A percentile compares a stretch with the other conserved stretches of the same genome.
phyloP scores from a whole-genome alignment of 176 grass and related monocot species.

The Coix lacrymajobi region DNA sequence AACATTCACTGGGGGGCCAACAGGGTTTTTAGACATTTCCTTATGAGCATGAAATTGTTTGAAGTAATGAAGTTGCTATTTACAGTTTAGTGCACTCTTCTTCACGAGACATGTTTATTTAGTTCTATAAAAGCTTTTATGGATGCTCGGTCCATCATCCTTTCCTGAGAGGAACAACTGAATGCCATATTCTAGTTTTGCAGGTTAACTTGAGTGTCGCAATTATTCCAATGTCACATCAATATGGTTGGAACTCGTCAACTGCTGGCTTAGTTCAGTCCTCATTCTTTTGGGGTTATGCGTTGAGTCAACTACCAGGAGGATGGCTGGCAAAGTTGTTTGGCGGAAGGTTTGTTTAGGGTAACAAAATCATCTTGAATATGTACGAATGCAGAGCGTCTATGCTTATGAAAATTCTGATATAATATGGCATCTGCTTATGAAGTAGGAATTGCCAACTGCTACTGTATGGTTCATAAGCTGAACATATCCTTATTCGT shows the following conservation, averaged over 20 bases:
- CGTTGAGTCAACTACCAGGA: conserved; percentile 86
- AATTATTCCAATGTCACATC: conserved; percentile 95
- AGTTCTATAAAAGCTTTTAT: neutral
- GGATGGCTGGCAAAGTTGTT: conserved; percentile 88
- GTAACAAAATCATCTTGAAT: conserved; percentile 40
- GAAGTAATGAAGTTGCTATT: neutral
- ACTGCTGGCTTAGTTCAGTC: conserved; percentile 97
- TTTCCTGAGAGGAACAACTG: neutral
- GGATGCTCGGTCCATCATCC: neutral
- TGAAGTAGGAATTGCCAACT: neutral
- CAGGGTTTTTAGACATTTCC: neutral
- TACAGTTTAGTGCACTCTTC: neutral
- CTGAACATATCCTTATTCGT: neutral
- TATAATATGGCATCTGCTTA: neutral
- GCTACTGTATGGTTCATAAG: neutral
- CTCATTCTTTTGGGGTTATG: conserved; percentile 94
- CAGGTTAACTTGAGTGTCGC: conserved; percentile 98
- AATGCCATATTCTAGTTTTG: conserved; percentile 26
- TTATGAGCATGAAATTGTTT: neutral
- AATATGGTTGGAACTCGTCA: conserved; percentile 93
- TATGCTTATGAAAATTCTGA: neutral
- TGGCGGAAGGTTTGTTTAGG: conserved; percentile 91
- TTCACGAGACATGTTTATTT: neutral
- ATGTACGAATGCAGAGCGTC: neutral
- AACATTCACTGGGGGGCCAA: neutral